Conservation (phyloP, 2,329 filamentous ascomycete genomes). For the Magnaporthiopsis incrustans region DNA sequence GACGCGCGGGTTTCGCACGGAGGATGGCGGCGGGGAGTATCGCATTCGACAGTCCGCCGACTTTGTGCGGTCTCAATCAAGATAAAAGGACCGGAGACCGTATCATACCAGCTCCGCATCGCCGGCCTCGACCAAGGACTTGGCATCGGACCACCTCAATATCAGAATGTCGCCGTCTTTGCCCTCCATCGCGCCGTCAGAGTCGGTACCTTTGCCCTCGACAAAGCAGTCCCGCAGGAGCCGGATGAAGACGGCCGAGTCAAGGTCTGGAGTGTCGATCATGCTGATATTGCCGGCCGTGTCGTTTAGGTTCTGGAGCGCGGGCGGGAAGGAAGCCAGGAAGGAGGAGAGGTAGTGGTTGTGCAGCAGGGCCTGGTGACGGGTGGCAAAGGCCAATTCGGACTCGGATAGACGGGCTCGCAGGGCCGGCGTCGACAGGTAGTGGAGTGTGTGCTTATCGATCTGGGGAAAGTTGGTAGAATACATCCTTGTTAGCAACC, state of each 20-base stretch:
- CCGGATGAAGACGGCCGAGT: conserved; percentile 77
- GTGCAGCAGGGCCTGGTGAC: conserved; percentile 78
- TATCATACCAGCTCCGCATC: conserved; percentile 51
- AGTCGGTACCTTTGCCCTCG: conserved; percentile 54
- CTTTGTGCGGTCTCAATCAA: too few species aligned
- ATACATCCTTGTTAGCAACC: background rate
- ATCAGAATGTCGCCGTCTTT: conserved; percentile 58
- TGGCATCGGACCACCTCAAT: conserved; percentile 68
- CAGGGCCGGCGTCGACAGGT: conserved; percentile 50
- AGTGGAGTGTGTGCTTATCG: conserved; percentile 68
- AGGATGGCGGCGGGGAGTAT: background rate
- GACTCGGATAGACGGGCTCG: conserved; percentile 61
- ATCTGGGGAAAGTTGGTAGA: conserved; percentile 41
- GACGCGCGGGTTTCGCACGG: too few species aligned
- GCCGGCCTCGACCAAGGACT: conserved; percentile 44
- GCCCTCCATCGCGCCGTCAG: conserved; percentile 51
- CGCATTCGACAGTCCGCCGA: background rate
- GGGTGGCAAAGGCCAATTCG: conserved; percentile 74
- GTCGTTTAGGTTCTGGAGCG: conserved; percentile 81
- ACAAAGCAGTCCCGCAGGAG: conserved; percentile 55
- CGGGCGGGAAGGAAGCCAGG: conserved; percentile 68
- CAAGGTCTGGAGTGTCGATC: conserved; percentile 79
- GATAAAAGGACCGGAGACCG: background rate
- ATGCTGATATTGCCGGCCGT: conserved; percentile 83
- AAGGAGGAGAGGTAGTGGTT: conserved; percentile 83